Evolutionary conservation across 2,329 filamentous ascomycete species (phyloP).

Genomic region (Aspergillus sojae): DNA sequence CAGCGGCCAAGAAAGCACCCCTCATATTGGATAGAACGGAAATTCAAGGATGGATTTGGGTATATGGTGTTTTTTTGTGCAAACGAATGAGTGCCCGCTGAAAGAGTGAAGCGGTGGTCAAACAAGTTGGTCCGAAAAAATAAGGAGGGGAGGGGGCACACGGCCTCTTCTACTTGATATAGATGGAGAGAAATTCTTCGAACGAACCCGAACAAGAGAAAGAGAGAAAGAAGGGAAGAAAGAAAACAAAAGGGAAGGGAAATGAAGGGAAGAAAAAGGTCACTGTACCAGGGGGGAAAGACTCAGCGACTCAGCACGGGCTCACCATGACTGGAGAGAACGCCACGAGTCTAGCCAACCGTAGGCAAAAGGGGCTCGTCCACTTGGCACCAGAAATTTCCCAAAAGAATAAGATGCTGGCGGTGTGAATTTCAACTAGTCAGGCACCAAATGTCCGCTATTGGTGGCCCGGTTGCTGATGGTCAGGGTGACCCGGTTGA

Average conservation of each 20-base stretch:
- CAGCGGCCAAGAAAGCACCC: conserved; percentile 67
- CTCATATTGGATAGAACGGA: conserved; percentile 65
- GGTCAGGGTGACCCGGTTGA: neutral
- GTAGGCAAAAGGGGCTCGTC: neutral
- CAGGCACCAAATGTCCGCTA: conserved; percentile 15
- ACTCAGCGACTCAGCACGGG: neutral
- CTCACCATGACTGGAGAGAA: neutral
- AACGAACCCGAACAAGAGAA: conserved; percentile 14
- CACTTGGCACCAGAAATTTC: conserved; percentile 7
- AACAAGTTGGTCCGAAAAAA: conserved; percentile 17
- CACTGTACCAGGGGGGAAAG: conserved; percentile 2
- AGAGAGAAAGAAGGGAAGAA: conserved; percentile 11
- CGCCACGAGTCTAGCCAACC: neutral
- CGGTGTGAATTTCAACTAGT: conserved; percentile 2
- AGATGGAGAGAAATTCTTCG: conserved; percentile 13
- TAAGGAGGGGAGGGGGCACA: conserved; percentile 19
- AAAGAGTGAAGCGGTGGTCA: conserved; percentile 60
- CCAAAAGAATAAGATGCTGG: neutral
- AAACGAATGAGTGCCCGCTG: conserved; percentile 73
- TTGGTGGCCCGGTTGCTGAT: conserved; percentile 8
- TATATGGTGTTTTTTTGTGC: neutral
- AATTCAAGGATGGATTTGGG: conserved; percentile 1
- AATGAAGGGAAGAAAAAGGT: conserved; percentile 8
- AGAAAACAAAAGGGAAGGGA: conserved; percentile 11
- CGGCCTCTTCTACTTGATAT: conserved; percentile 21